Percentiles rank a stretch among this genome's conserved stretches.
These are phyloP conservation scores for Clarireedia homoeocarpa DNA, from an alignment of 2,329 filamentous ascomycete genomes.

Conservation along the genomic window DNA sequence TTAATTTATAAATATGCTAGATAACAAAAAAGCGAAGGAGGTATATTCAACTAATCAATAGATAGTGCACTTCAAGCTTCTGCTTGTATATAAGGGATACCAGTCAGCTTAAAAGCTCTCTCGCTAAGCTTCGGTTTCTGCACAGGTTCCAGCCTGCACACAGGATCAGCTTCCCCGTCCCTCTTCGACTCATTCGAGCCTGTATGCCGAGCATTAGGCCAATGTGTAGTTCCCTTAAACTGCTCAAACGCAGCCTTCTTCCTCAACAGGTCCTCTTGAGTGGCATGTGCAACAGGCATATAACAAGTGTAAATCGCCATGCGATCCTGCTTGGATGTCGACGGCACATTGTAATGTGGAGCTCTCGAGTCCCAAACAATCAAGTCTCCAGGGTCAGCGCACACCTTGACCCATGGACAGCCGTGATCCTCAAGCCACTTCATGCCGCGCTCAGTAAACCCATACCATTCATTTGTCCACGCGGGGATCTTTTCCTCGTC, in stretches of 20 bases:
- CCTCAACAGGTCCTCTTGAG: constrained; percentile 19
- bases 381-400: constrained; percentile 31
- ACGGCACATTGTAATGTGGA: constrained; percentile 13
- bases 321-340: constrained; percentile 10
- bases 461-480: constrained; percentile 20
- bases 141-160: background rate
- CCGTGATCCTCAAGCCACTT: constrained; percentile 30
- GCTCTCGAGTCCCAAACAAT: constrained; percentile 34
- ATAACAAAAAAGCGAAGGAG: too few species aligned
- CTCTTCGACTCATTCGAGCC: too few species aligned
- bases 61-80: too few species aligned
- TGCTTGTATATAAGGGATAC: background rate
- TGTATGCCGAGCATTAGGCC: constrained; percentile 16
- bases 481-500: background rate
- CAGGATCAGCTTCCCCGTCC: too few species aligned
- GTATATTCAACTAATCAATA: too few species aligned
- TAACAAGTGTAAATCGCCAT: constrained; percentile 34
- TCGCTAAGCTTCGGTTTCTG: constrained; percentile 1
- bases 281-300: constrained; percentile 30
- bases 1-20: too few species aligned
- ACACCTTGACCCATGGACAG: constrained; percentile 28
- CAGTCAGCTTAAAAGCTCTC: background rate
- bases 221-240: constrained; percentile 27
- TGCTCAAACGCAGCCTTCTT: constrained; percentile 25
- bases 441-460: constrained; percentile 28